phyloP scores from a whole-genome alignment of 148 eudicot species.

The Fagopyrum homotropicum region DNA sequence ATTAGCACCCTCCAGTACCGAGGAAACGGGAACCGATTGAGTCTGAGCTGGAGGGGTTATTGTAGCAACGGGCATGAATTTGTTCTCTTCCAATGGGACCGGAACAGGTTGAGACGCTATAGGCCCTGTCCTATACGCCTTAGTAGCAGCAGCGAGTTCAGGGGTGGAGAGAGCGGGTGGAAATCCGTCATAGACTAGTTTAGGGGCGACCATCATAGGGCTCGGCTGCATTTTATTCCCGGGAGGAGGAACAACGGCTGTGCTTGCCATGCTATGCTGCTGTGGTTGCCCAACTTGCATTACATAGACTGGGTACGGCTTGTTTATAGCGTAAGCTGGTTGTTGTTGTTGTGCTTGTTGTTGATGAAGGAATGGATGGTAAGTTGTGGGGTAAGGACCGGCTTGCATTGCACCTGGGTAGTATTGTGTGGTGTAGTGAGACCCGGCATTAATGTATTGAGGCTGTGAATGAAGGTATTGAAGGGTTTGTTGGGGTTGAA shows the following conservation, averaged over 20 bases:
- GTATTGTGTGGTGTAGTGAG: slow-evolving; percentile 54
- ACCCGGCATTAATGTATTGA: slow-evolving; percentile 34
- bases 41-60: slow-evolving; percentile 2
- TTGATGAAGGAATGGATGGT: slow-evolving; percentile 34
- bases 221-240: background rate
- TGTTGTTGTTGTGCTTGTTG: background rate
- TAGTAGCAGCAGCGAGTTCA: background rate
- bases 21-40: slow-evolving; percentile 6
- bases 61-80: background rate
- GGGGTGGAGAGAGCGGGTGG: background rate
- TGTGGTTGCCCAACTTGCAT: slow-evolving; percentile 10
- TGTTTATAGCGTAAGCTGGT: background rate
- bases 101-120: background rate
- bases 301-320: slow-evolving; percentile 6
- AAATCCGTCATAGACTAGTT: slow-evolving; percentile 9
- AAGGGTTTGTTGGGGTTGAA: background rate
- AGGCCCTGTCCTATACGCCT: background rate
- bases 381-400: slow-evolving; percentile 50
- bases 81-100: background rate
- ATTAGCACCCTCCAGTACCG: slow-evolving; percentile 1
- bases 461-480: slow-evolving; percentile 25
- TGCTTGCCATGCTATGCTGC: background rate
- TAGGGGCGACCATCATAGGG: slow-evolving; percentile 7
- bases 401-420: slow-evolving; percentile 32
- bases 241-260: background rate